Evolutionary conservation across 805 yeast genomes (phyloP).

Genomic region (Myxozyma geophila): DNA sequence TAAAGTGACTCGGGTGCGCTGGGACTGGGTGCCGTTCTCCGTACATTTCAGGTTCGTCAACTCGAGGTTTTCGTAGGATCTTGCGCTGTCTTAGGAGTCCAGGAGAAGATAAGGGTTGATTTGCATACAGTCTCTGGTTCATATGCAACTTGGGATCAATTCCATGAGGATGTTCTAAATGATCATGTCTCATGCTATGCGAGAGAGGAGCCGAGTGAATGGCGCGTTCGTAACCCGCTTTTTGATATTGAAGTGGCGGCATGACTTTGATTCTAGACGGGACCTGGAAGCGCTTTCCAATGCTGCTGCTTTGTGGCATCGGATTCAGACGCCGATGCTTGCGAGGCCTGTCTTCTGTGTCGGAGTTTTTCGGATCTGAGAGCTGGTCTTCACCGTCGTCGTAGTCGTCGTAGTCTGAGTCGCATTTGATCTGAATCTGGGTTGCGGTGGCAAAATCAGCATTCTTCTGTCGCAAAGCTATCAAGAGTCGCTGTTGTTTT

Average conservation of each 20-base stretch:
- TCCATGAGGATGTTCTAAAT: background rate
- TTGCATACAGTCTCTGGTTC: background rate
- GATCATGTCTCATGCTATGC: background rate
- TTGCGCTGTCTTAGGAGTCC: background rate
- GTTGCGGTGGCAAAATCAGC: background rate
- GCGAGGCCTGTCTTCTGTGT: too few relatives aligned
- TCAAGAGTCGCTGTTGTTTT: constrained; percentile 41
- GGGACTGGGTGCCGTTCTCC: background rate
- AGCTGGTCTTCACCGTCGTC: background rate
- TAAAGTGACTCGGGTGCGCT: background rate
- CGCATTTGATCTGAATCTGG: background rate
- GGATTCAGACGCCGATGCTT: background rate
- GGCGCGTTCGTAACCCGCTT: constrained; percentile 32
- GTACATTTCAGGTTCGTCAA: background rate
- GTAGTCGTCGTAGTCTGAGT: background rate
- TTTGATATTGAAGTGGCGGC: constrained; percentile 22
- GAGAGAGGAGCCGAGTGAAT: constrained; percentile 32
- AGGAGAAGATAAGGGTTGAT: background rate
- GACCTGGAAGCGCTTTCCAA: background rate
- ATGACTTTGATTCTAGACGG: constrained; percentile 28
- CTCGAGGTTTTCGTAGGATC: background rate
- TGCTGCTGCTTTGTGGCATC: background rate
- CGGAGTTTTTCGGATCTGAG: background rate
- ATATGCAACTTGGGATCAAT: background rate
- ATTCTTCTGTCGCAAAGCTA: constrained; percentile 37